phyloP scores from a whole-genome alignment of 2,329 filamentous ascomycete genomes.

The Exophiala viscosa region DNA sequence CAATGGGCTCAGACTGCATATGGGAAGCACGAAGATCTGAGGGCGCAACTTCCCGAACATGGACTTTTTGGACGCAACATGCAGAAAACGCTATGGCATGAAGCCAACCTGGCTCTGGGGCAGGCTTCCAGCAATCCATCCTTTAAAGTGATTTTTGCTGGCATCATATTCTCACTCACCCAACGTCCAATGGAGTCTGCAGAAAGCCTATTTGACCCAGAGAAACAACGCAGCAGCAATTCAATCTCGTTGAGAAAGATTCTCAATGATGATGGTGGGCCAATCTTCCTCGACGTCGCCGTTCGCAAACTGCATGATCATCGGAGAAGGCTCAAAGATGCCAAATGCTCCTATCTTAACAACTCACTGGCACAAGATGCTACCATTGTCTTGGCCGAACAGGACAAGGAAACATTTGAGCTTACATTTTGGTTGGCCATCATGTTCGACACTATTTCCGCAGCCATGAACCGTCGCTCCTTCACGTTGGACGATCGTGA shows the following conservation, averaged over 20 bases:
- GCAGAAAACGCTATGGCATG: constrained; percentile 40
- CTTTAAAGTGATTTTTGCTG: constrained; percentile 43
- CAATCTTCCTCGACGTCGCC: constrained; percentile 12
- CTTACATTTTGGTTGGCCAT: constrained; percentile 57
- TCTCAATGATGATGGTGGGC: constrained; percentile 4
- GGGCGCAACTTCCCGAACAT: constrained; percentile 10
- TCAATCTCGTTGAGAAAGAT: constrained; percentile 9
- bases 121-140: constrained; percentile 39
- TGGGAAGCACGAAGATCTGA: constrained; percentile 20
- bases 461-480: constrained; percentile 51
- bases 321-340: constrained; percentile 5
- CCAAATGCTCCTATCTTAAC: neutral
- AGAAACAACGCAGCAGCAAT: neutral
- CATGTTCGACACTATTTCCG: constrained; percentile 58
- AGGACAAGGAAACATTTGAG: constrained; percentile 48
- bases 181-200: constrained; percentile 36
- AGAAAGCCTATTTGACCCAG: neutral
- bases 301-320: constrained; percentile 15
- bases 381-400: constrained; percentile 7
- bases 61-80: constrained; percentile 33
- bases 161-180: constrained; percentile 46
- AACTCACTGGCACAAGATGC: neutral
- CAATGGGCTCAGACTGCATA: constrained; percentile 16
- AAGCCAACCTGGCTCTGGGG: constrained; percentile 39
- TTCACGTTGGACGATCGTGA: constrained; percentile 47